A percentile compares a stretch with the other conserved stretches of the same genome.
phyloP scores from a whole-genome alignment of 73 alveolate species.

The Breviolum minutum region DNA sequence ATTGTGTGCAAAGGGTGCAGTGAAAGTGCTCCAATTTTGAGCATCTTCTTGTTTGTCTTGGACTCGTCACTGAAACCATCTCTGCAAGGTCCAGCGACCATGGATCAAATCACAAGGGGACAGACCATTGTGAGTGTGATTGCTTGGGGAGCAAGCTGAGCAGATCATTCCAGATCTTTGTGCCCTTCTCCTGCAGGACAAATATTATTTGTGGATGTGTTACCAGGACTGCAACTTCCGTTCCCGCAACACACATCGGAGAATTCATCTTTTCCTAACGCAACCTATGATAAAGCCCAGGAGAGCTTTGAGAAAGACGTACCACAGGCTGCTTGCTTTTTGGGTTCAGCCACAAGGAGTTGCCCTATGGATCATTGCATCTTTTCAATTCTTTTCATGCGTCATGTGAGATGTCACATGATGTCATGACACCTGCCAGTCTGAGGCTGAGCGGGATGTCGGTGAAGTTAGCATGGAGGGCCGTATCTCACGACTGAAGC shows the following conservation, averaged over 20 bases:
- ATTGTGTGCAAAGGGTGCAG: no score
- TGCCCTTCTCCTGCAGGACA: not conserved
- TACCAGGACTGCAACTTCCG: conserved; percentile 33
- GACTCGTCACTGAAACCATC: not conserved
- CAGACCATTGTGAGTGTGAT: not conserved
- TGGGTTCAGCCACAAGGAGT: not conserved
- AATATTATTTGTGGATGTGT: conserved; percentile 82
- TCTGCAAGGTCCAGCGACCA: conserved; percentile 59
- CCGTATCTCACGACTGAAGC: conserved; percentile 34
- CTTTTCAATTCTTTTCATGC: no score
- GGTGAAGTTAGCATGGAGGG: conserved; percentile 34
- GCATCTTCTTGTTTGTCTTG: not conserved
- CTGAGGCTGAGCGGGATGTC: conserved; percentile 25
- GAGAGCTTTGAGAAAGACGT: conserved; percentile 28
- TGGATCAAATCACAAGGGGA: conserved; percentile 72
- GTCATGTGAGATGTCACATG: no score
- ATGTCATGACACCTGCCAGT: not conserved
- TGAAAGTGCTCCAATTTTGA: no score
- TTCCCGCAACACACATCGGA: not conserved
- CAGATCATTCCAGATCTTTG: not conserved
- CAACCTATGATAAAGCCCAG: not conserved
- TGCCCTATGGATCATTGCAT: no score
- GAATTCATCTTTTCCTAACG: not conserved
- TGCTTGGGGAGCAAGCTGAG: not conserved
- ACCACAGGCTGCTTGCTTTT: not conserved